Evolutionary conservation across 2,329 filamentous ascomycete genomes (phyloP).

Genomic region (Bipolaris victoriae): DNA sequence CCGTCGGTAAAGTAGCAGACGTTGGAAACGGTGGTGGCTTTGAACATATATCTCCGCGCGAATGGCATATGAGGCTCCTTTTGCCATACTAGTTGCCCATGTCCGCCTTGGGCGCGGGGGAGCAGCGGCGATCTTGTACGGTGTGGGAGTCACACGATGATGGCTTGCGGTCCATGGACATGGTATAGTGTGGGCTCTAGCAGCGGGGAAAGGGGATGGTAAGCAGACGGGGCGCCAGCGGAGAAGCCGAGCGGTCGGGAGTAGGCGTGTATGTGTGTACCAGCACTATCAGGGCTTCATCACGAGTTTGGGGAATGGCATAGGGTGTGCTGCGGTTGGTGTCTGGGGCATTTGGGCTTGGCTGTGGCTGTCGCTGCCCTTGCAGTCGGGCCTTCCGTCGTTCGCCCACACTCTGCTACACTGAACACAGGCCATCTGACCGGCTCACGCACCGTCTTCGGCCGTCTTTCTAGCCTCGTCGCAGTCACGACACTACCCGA

Average conservation of each 20-base stretch:
- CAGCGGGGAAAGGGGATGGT: not conserved
- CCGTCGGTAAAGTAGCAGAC: not conserved
- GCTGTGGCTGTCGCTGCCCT: slow-evolving; percentile 4
- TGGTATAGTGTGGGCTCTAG: not conserved
- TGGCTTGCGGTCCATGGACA: not conserved
- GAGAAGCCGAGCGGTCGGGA: not conserved
- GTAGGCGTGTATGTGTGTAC: not conserved
- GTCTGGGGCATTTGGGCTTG: slow-evolving; percentile 6
- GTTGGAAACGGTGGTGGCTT: not conserved
- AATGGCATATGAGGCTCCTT: not conserved
- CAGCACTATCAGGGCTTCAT: not conserved
- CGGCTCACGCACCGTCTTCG: slow-evolving; percentile 4
- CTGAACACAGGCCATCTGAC: slow-evolving; percentile 10
- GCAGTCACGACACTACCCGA: not conserved
- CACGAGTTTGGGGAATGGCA: too few species aligned
- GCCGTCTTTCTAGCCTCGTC: not conserved
- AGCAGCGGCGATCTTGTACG: not conserved
- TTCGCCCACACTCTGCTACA: not conserved
- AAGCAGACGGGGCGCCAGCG: not conserved
- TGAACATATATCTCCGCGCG: not conserved
- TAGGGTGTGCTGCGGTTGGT: not conserved
- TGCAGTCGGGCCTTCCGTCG: not conserved
- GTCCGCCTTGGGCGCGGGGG: not conserved
- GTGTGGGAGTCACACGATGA: not conserved
- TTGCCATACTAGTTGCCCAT: not conserved